Base-by-base conservation (phyloP, 768 basidiomycete species). In the Pisolithus sp. region DNA sequence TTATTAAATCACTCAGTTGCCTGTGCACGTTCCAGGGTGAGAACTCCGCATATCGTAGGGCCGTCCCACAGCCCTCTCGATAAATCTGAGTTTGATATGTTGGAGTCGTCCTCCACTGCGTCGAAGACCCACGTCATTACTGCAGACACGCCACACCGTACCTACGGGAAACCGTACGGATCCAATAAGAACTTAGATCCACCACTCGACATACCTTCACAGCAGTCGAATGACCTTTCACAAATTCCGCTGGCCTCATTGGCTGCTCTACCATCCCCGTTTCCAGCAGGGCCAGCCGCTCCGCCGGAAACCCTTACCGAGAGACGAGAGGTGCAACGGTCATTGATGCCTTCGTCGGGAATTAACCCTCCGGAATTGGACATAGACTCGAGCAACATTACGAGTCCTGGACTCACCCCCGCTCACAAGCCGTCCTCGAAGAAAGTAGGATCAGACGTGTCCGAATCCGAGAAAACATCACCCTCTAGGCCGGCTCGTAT, bases 371-470 rank as follows among this genome's bases (percentile, higher is more conserved):
- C 40, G 9, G 40, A 42, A 18, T 3, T 31, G 18, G 23, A 28
- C 20, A 34, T 39, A 13, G 53, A 56, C 42, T 24, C 41, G 43
- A 59, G 59, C 51, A 55, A 50, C 34, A 52, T 64, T 17, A 62
- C 65, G n/a, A 62, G 59, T 39, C 65, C 57, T 10, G 49, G 39
- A 5, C 46, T 47, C 45, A 52, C 50, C 2, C 48, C 50, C 1
- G 46, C 37, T 30, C 41, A 26, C 39, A 17, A 36, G 13, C 28
- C 43, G 49, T 36, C 17, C 21, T 45, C 50, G 36, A 38, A 23
- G 21, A 46, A 15, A 1, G 18, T 23, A 15, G 48, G 4, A 17
- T 37, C 48, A 31, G 36, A 46, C 37, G 20, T 41, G 21, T 45
- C 37, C 46, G 46, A 51, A 30, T 37, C 28, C 10, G 37, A 40